These are phyloP conservation scores for Mesembryanthemum crystallinum DNA, from an alignment of 148 eudicot genomes.

Conservation along the genomic window DNA sequence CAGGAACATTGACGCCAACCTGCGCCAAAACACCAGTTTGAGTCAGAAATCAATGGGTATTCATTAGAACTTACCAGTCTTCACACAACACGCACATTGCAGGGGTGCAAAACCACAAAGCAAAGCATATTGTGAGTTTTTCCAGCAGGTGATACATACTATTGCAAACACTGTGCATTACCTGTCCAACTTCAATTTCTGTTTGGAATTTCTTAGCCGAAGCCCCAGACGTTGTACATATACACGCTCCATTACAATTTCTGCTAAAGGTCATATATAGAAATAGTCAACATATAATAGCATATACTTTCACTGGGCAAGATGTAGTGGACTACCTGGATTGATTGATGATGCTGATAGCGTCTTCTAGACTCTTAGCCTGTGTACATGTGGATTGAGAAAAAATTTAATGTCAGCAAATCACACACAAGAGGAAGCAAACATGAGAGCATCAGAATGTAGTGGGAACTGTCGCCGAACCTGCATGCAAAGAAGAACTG, in stretches of 20 bases:
- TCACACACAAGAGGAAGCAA: background rate
- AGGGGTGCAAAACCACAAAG: background rate
- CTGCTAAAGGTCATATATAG: conserved; percentile 32
- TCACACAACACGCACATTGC: background rate
- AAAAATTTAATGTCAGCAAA: background rate
- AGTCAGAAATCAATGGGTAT: background rate
- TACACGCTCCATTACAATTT: conserved; percentile 58
- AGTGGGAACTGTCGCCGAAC: conserved; percentile 19
- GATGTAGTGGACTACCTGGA: conserved; percentile 36
- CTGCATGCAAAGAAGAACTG: conserved; percentile 75
- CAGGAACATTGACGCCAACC: conserved; percentile 68
- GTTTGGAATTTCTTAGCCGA: conserved; percentile 62
- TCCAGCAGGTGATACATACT: background rate
- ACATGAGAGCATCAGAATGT: background rate
- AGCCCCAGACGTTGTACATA: conserved; percentile 57
- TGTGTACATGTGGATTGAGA: conserved; percentile 16
- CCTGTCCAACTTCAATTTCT: conserved; percentile 61
- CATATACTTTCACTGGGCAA: conserved; percentile 3
- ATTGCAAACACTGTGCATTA: conserved; percentile 16
- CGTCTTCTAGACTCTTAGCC: conserved; percentile 68
- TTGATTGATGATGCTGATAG: conserved; percentile 52
- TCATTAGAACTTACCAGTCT: background rate
- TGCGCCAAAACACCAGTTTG: conserved; percentile 5
- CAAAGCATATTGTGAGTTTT: no score
- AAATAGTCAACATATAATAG: background rate